Conservation (phyloP, 1,284 basidiomycete species). For the Cutaneotrichosporon cavernicola region DNA sequence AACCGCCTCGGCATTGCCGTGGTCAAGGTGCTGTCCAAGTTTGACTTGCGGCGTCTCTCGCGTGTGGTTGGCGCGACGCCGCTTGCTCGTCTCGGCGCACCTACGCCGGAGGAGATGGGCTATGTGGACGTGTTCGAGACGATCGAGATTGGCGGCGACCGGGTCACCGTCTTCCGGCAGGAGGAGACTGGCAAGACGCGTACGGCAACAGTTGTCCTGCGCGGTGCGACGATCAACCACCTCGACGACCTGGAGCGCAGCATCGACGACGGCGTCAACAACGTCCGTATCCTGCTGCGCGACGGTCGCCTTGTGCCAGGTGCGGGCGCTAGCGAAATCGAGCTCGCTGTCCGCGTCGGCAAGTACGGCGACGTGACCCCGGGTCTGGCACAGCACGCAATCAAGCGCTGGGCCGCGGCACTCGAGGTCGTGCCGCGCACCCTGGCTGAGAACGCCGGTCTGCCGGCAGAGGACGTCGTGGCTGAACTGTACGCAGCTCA, state of each 20-base stretch:
- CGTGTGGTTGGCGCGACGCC: constrained; percentile 95
- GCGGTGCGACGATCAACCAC: constrained; percentile 93
- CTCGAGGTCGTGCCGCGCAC: constrained; percentile 92
- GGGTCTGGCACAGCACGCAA: constrained; percentile 90
- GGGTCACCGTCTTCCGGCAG: constrained; percentile 94
- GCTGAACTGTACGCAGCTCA: constrained; percentile 87
- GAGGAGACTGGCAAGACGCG: constrained; percentile 70
- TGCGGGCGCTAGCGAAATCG: constrained; percentile 90
- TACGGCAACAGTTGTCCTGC: constrained; percentile 89
- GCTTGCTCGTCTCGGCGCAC: constrained; percentile 90
- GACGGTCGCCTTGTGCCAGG: constrained; percentile 89
- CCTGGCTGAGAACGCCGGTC: constrained; percentile 92
- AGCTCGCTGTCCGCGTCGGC: constrained; percentile 79
- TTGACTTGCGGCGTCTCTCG: constrained; percentile 90
- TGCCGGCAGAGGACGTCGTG: constrained; percentile 89
- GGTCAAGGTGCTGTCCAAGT: constrained; percentile 96
- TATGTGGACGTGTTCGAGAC: constrained; percentile 92
- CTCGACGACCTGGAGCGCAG: constrained; percentile 95
- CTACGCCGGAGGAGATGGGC: constrained; percentile 94
- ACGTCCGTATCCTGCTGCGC: constrained; percentile 89
- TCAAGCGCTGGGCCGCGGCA: constrained; percentile 84
- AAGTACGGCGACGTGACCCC: constrained; percentile 83
- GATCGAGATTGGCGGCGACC: constrained; percentile 94
- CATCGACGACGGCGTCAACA: constrained; percentile 95
- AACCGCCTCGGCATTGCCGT: constrained; percentile 91